phyloP scores from a whole-genome alignment of 768 basidiomycete species.

The Phaeolepiota aurea region DNA sequence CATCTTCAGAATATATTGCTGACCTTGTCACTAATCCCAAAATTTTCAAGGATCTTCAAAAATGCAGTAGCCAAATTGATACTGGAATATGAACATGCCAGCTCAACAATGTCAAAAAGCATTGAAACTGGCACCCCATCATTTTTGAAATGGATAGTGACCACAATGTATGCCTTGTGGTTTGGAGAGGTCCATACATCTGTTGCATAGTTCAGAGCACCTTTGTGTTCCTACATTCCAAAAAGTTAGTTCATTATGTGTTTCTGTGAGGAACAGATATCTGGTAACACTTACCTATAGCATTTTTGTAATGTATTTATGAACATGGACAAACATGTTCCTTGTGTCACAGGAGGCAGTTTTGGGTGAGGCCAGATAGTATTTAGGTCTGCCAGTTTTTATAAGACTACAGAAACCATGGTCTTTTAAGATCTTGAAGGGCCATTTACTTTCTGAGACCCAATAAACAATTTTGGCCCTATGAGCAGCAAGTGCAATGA shows the following conservation, averaged over 20 bases:
- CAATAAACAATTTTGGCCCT: conserved; percentile 24
- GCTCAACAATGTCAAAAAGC: conserved; percentile 22
- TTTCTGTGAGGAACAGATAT: background rate
- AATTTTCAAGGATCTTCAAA: conserved; percentile 20
- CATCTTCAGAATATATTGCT: conserved; percentile 2
- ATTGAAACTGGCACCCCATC: conserved; percentile 8
- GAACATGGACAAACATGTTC: conserved; percentile 13
- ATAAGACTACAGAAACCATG: conserved; percentile 19
- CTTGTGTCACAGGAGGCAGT: conserved; percentile 24
- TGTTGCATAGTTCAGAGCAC: conserved; percentile 13
- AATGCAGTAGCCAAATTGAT: conserved; percentile 24
- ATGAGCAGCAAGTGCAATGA: background rate
- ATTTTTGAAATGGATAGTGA: conserved; percentile 12
- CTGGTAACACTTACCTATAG: conserved; percentile 9
- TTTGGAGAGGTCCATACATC: conserved; percentile 22
- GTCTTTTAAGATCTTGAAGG: conserved; percentile 26
- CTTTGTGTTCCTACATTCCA: conserved; percentile 9
- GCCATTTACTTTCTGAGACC: conserved; percentile 22
- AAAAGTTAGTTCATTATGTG: background rate
- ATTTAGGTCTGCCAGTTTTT: conserved; percentile 19
- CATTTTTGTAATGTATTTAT: conserved; percentile 16
- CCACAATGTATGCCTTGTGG: conserved; percentile 13
- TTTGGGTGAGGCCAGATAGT: conserved; percentile 18
- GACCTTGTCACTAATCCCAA: conserved; percentile 24
- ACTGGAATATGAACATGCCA: conserved; percentile 22